Evolutionary conservation across 768 basidiomycete species (phyloP).

Genomic region (Auricularia sp.): DNA sequence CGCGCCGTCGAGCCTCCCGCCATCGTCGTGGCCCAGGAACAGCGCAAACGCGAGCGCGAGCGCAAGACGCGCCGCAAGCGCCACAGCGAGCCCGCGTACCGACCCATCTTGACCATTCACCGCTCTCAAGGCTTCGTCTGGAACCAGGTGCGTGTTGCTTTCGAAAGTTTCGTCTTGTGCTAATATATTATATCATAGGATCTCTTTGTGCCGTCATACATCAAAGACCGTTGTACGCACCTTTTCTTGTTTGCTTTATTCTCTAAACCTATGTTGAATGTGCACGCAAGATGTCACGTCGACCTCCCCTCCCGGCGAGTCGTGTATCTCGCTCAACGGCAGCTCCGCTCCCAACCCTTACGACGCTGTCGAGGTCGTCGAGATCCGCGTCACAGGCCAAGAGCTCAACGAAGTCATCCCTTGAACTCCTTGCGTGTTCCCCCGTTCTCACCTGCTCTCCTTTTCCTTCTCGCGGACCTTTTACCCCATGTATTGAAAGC

Average conservation of each 20-base stretch:
- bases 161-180: neutral
- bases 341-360: constrained; percentile 26
- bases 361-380: constrained; percentile 79
- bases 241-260: constrained; percentile 10
- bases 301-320: constrained; percentile 66
- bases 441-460: neutral
- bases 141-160: constrained; percentile 57
- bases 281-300: constrained; percentile 52
- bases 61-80: constrained; percentile 16
- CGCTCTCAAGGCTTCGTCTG: constrained; percentile 83
- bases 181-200: constrained; percentile 39
- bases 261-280: constrained; percentile 6
- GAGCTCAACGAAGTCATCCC: constrained; percentile 73
- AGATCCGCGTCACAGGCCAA: constrained; percentile 72
- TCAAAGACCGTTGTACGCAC: constrained; percentile 79
- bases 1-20: constrained; percentile 58
- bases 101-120: constrained; percentile 80
- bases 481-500: neutral
- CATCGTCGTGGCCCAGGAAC: constrained; percentile 26
- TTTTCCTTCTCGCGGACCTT: neutral
- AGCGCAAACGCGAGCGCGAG: constrained; percentile 29
- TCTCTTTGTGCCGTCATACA: constrained; percentile 78
- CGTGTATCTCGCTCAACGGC: constrained; percentile 56
- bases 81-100: constrained; percentile 43
- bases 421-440: neutral